Base-by-base conservation (phyloP, 1,284 basidiomycete species). In the Caloboletus inedulis region DNA sequence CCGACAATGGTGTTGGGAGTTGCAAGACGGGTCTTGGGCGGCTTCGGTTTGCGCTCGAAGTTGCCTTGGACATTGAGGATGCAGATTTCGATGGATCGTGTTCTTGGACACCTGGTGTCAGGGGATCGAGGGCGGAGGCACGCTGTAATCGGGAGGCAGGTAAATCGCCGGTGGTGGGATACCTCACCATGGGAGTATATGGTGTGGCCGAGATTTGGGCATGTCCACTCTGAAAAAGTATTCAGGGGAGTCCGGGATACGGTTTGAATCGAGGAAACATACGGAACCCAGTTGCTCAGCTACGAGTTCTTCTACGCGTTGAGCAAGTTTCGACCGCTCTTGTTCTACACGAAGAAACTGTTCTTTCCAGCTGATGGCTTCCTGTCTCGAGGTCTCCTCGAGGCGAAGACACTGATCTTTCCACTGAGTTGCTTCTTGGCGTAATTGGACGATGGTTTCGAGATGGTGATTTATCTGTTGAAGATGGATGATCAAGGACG, bases 261-360 rank as follows among this genome's bases (percentile, higher is more conserved):
- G 44, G 59, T 55, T 10, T 49, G 59, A 23, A 62, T 62, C 25
- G 54, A 61, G 5, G 58, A 43, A 21, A 58, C 68, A 47, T 43
- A 77, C 77, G 40, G 71, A 69, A 34, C 37, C 7, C 18, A 78
- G 63, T 51, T 76, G 75, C 47, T 80, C 77, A 9, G 76, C 64
- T 5, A 81, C 65, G 10, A 85, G 71, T 52, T 85, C 81, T 43
- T 85, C 82, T 12, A 84, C 65, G 30, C 79, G 74, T 4, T 75
- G 74, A 8, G 77, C 73, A 21, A 87, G 71, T 6, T 76, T 72
- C 31, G 74, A 75, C 52, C 85, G 74, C 54, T 86, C 84, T 52
- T 82, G 74, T 55, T 87, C 85, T 27, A 84, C 82, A 18, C 82
- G 77, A 41, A 82, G 68, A 60, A 84, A 87, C 56, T 86, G 85